Conservation (phyloP, 768 basidiomycete genomes). For the Solioccasus polychromus region DNA sequence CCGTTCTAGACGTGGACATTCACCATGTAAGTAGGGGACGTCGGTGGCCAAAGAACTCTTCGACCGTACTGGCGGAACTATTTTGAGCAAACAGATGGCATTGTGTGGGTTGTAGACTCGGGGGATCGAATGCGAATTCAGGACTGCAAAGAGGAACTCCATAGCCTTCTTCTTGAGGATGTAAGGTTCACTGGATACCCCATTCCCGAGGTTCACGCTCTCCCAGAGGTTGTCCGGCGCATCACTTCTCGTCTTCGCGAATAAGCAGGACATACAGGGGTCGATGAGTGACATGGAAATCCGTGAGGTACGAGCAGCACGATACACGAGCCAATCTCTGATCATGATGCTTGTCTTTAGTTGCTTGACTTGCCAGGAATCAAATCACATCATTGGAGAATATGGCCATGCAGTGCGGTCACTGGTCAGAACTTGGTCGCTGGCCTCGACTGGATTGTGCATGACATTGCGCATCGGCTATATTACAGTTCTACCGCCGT, state of each 20-base stretch:
- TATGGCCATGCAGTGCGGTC: slow-evolving; percentile 89
- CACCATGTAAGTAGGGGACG: slow-evolving; percentile 89
- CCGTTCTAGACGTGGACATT: slow-evolving; percentile 56
- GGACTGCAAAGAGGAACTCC: slow-evolving; percentile 88
- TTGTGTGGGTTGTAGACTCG: slow-evolving; percentile 99
- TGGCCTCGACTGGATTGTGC: slow-evolving; percentile 91
- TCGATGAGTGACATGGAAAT: slow-evolving; percentile 84
- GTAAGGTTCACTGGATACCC: slow-evolving; percentile 44
- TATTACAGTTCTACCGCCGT: slow-evolving; percentile 65
- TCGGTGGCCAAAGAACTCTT: slow-evolving; percentile 93
- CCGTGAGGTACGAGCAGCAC: slow-evolving; percentile 55
- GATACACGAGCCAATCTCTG: slow-evolving; percentile 1
- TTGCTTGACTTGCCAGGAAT: slow-evolving; percentile 78
- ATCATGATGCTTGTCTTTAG: slow-evolving; percentile 38
- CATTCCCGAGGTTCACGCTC: slow-evolving; percentile 19
- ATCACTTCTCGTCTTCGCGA: slow-evolving; percentile 92
- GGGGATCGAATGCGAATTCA: slow-evolving; percentile 85
- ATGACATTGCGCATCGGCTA: slow-evolving; percentile 80
- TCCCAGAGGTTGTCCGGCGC: slow-evolving; percentile 89
- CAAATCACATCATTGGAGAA: slow-evolving; percentile 86
- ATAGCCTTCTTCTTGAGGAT: slow-evolving; percentile 85
- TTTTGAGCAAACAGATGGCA: slow-evolving; percentile 96
- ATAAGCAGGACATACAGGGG: slow-evolving; percentile 94
- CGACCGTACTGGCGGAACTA: slow-evolving; percentile 99
- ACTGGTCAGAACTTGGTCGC: slow-evolving; percentile 81